These are phyloP conservation scores for Cladosporium phlei DNA, from an alignment of 2,329 filamentous ascomycete genomes.

Conservation along the genomic window DNA sequence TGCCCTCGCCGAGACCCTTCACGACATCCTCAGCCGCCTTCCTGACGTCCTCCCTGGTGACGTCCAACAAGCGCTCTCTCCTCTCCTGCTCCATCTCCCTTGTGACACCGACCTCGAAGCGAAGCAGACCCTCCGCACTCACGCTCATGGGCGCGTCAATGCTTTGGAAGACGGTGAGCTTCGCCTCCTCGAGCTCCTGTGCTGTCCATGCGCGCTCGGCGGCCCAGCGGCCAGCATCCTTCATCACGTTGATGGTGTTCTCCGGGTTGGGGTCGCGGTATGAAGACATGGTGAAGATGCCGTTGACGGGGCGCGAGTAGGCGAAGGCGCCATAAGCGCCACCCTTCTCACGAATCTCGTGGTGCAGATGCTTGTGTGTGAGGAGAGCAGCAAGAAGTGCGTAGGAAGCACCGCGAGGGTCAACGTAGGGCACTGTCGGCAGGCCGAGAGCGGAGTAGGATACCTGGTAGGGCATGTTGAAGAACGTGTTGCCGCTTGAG, in stretches of 20 bases:
- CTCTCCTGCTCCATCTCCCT: conserved; percentile 84
- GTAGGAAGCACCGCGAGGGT: conserved; percentile 69
- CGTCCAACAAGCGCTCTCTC: conserved; percentile 80
- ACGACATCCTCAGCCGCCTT: conserved; percentile 77
- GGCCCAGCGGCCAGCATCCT: conserved; percentile 76
- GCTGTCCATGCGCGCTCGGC: conserved; percentile 74
- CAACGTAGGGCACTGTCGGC: conserved; percentile 77
- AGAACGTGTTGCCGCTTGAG: conserved; percentile 67
- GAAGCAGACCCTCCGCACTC: conserved; percentile 78
- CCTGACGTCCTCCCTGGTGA: conserved; percentile 73
- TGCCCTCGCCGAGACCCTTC: conserved; percentile 29
- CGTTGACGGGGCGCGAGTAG: conserved; percentile 72
- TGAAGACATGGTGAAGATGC: conserved; percentile 89
- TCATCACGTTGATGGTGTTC: conserved; percentile 82
- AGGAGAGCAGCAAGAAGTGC: conserved; percentile 87
- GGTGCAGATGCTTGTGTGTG: conserved; percentile 93
- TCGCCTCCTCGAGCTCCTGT: conserved; percentile 89
- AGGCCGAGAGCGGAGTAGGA: conserved; percentile 85
- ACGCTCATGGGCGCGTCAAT: conserved; percentile 86
- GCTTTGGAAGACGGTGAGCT: conserved; percentile 87
- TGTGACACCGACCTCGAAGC: conserved; percentile 79
- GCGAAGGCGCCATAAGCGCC: conserved; percentile 93
- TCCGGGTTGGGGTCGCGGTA: conserved; percentile 94
- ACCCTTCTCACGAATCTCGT: conserved; percentile 95
- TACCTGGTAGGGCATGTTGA: conserved; percentile 92